These are phyloP conservation scores for Angomonas ambiguus DNA, from an alignment of 208 protist genomes.

Conservation along the genomic window DNA sequence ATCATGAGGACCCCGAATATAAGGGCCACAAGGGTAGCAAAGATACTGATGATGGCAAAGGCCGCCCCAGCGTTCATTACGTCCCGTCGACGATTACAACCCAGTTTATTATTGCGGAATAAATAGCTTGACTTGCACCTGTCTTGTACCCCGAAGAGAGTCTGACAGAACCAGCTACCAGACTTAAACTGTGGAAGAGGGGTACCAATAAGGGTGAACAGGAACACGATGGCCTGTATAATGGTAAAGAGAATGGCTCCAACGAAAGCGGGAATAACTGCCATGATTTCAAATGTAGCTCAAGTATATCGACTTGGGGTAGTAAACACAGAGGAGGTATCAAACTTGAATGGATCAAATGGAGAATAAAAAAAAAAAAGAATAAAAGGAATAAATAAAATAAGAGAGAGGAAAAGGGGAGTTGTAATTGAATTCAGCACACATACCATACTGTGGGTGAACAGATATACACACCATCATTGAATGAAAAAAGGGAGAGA, in stretches of 20 bases:
- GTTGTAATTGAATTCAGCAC: neutral
- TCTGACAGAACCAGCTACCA: conserved; percentile 23
- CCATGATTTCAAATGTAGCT: too few species aligned
- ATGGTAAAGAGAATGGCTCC: conserved; percentile 28
- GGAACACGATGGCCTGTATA: conserved; percentile 23
- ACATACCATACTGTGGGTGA: neutral
- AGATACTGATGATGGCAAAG: conserved; percentile 35
- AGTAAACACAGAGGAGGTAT: too few species aligned
- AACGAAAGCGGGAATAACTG: conserved; percentile 16
- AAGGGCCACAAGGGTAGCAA: conserved; percentile 27
- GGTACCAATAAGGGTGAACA: conserved; percentile 24
- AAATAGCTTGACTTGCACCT: conserved; percentile 33
- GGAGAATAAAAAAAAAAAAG: conserved; percentile 6
- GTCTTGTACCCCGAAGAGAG: conserved; percentile 31
- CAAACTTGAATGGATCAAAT: neutral
- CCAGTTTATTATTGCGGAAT: conserved; percentile 15
- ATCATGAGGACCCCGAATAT: conserved; percentile 29
- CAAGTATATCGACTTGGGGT: too few species aligned
- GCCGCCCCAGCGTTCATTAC: conserved; percentile 31
- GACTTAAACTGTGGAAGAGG: conserved; percentile 5
- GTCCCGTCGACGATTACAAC: conserved; percentile 19
- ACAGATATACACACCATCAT: too few species aligned
- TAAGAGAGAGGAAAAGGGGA: neutral
- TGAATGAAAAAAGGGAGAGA: neutral
- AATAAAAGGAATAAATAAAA: neutral